phyloP scores from a whole-genome alignment of 352 stramenopile species.

The Globisporangium irregulare region DNA sequence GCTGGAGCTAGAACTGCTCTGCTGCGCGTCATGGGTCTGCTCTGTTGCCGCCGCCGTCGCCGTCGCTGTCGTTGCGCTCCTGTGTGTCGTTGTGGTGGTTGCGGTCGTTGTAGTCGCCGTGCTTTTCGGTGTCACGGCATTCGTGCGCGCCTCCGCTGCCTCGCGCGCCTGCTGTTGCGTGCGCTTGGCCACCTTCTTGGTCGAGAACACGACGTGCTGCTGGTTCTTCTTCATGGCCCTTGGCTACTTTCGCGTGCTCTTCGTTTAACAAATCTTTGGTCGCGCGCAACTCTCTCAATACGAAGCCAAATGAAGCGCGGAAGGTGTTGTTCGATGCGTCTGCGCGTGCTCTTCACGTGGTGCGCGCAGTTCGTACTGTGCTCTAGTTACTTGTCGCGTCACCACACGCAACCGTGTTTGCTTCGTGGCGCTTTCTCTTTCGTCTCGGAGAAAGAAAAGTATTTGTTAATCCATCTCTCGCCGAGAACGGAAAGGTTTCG shows the following conservation, averaged over 20 bases:
- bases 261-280: neutral
- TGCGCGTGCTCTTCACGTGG: neutral
- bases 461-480: neutral
- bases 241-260: too few species aligned
- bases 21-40: neutral
- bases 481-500: neutral
- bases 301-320: neutral
- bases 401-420: neutral
- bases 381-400: neutral
- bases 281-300: neutral
- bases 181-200: conserved; percentile 46
- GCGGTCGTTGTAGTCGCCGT: neutral
- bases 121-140: neutral
- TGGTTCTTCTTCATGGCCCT: conserved; percentile 28
- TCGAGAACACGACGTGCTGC: conserved; percentile 64
- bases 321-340: neutral
- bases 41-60: neutral
- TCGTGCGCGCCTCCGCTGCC: neutral
- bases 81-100: neutral
- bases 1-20: conserved; percentile 15
- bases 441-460: conserved; percentile 5
- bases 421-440: neutral
- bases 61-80: neutral
- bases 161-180: conserved; percentile 28
- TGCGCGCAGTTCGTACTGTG: neutral